A percentile compares a stretch with the other conserved stretches of the same genome.
These are phyloP conservation scores for Fusarium globosum DNA, from an alignment of 2,329 filamentous ascomycete genomes.

Conservation along the genomic window DNA sequence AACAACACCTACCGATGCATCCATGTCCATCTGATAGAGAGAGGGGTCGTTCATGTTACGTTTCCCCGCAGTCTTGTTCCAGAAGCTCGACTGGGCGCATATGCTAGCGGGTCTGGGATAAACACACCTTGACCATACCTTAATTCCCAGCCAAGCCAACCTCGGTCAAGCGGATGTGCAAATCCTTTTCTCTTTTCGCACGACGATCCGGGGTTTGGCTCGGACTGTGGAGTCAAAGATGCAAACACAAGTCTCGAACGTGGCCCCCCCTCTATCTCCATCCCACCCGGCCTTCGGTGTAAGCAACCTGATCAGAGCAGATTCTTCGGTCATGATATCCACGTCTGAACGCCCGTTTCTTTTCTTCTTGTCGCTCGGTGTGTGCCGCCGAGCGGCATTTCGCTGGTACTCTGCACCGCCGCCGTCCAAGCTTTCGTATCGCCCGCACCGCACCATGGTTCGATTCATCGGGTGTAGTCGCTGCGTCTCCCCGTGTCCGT, in stretches of 20 bases:
- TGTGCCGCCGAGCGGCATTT: conserved; percentile 33
- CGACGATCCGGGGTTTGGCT: conserved; percentile 14
- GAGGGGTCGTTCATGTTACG: conserved; percentile 14
- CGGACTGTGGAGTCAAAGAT: conserved; percentile 5
- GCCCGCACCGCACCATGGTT: conserved; percentile 12
- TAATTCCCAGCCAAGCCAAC: conserved; percentile 26
- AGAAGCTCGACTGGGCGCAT: conserved; percentile 27
- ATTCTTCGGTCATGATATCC: conserved; percentile 18
- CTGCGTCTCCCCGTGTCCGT: conserved; percentile 2
- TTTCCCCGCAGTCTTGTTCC: conserved; percentile 32
- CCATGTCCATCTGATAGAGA: neutral
- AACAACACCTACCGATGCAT: neutral
- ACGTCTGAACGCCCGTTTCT: neutral
- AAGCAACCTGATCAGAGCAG: conserved; percentile 23
- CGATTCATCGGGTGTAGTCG: conserved; percentile 31
- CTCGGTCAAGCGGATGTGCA: conserved; percentile 23
- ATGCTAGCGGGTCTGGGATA: conserved; percentile 11
- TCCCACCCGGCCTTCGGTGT: conserved; percentile 22
- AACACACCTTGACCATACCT: conserved; percentile 26
- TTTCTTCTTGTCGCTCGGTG: conserved; percentile 16
- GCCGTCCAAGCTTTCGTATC: neutral
- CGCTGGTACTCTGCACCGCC: neutral
- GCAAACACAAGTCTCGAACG: conserved; percentile 20
- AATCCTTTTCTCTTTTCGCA: conserved; percentile 14
- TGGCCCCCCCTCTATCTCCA: conserved; percentile 1